Evolutionary conservation across 164 flowering plant species (phyloP), one percentile per base, ranked within the genome.

Genomic region (Kingdonia uniflora): DNA sequence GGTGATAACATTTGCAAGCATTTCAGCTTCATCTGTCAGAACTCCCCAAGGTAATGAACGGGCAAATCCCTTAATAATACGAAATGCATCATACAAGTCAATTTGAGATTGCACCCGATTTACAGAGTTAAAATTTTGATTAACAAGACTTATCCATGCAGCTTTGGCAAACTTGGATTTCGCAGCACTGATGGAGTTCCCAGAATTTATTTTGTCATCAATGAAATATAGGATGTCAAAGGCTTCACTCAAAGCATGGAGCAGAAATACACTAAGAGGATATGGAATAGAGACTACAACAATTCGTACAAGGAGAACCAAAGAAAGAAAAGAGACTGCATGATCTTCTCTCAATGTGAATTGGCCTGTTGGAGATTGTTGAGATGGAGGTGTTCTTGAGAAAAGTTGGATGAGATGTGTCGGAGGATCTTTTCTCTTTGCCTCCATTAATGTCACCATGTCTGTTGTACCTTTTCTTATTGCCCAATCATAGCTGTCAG

Each of bases 221-320:
- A 57, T 17, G 26, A 57, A 57, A 49, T 40, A n/a, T 11, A 47
- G 38, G 25, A 39, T 48, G 19, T 47, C 52, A 1, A 48, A 57
- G 14, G 16, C 45, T 23, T 57, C 53, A 13, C 40, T 20, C 19
- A 48, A 39, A 2, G 19, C 19, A 19, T 49, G 59, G 6, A 39
- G 25, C 22, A 57, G 37, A 15, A 11, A n/a, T 11, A 2, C 39
- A 14, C 22, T 16, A 4, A 33, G 2, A 8, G 50, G 16, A 51
- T 38, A 2, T 59, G 62, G 62, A 10, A 51, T 14, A 5, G 49
- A 16, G 10, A 42, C 15, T 11, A 29, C 14, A 11, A 29, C 56
- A 12, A 51, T 19, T 51, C 38, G 19, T 14, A 25, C 33, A 14
- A 51, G 56, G 2, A 59, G 17, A 19, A 59, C 22, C 5, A 58